Percentiles rank a stretch among this genome's conserved stretches.
Evolutionary conservation across 1,139 yeast genomes (phyloP).

Genomic region (Meyerozyma guilliermondii): DNA sequence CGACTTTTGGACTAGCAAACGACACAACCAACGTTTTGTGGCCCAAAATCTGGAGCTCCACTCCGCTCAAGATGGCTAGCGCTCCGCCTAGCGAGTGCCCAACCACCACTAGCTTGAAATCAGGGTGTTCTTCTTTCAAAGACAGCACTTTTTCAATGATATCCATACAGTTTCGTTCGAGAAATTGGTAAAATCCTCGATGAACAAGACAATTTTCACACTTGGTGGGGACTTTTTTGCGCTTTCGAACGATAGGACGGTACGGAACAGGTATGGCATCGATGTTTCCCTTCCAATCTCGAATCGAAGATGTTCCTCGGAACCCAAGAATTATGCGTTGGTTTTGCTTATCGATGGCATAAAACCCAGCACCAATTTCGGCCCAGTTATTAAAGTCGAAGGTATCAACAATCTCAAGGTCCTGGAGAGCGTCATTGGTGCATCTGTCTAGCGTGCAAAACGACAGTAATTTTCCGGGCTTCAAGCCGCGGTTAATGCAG

Average conservation of each 20-base stretch:
- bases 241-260: constrained; percentile 23
- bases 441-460: constrained; percentile 9
- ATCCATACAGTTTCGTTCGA: constrained; percentile 32
- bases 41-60: constrained; percentile 52
- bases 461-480: constrained; percentile 14
- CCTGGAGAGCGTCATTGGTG: constrained; percentile 6
- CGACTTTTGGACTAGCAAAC: constrained; percentile 60
- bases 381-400: constrained; percentile 37
- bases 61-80: constrained; percentile 53
- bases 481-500: constrained; percentile 30
- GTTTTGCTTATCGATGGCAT: constrained; percentile 35
- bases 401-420: constrained; percentile 28
- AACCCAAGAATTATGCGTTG: constrained; percentile 39
- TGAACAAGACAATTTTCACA: constrained; percentile 56
- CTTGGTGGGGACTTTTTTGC: constrained; percentile 10
- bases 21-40: constrained; percentile 49
- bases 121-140: constrained; percentile 30
- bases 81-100: constrained; percentile 82
- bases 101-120: constrained; percentile 45
- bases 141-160: constrained; percentile 28
- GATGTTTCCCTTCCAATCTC: constrained; percentile 56
- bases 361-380: constrained; percentile 49
- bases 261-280: constrained; percentile 37
- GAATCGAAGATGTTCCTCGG: constrained; percentile 53
- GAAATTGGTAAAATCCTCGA: constrained; percentile 48